Evolutionary conservation across 441 rosid genomes (phyloP), one percentile per base, ranked within the genome.

Genomic region (Codiaeum variegatum): DNA sequence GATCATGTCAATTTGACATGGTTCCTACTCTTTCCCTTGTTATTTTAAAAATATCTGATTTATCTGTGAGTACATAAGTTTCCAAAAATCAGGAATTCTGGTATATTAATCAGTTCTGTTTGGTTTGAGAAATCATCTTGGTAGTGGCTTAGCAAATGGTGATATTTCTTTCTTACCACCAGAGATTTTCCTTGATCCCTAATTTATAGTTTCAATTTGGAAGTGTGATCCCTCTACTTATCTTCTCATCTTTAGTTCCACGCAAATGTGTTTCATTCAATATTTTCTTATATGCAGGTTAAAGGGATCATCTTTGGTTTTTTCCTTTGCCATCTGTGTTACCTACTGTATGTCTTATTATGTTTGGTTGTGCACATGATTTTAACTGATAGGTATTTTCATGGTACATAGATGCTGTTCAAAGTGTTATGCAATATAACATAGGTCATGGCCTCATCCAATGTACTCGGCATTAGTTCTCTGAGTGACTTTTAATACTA

Each of bases 401-500:
- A 7, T 54, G 5, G 3, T 54, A 54, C n/a, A 59, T 15, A 54
- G 36, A 59, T 15, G 29, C 16, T 69, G 19, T 69, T 26, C 32
- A 32, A 31, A 40, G 64, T 7, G 13, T 69, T 54, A 21, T 36
- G n/a, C 24, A 19, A 67, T 47, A 66, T 34, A 26, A 21, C 28
- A 11, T 28, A 24, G 1, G 23, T 58, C 12, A 51, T 67, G 66
- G 11, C 65, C 24, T 54, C 32, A 34, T n/a, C 19, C 44, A 56
- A n/a, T n/a, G 15, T 31, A 23, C 42, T 74, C n/a, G 44, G 59
- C 47, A 44, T 34, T 66, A 47, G 51, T 62, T 11, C 7, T 73
- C 21, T 19, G 12, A 23, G 70, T 46, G 47, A 66, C 38, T 46
- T 67, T 67, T 47, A 71, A 55, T 77, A 67, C 71, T 66, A 38